Evolutionary conservation across 768 basidiomycete species (phyloP), one percentile per base, ranked within the genome.

Genomic region (Suillus cothurnatus): DNA sequence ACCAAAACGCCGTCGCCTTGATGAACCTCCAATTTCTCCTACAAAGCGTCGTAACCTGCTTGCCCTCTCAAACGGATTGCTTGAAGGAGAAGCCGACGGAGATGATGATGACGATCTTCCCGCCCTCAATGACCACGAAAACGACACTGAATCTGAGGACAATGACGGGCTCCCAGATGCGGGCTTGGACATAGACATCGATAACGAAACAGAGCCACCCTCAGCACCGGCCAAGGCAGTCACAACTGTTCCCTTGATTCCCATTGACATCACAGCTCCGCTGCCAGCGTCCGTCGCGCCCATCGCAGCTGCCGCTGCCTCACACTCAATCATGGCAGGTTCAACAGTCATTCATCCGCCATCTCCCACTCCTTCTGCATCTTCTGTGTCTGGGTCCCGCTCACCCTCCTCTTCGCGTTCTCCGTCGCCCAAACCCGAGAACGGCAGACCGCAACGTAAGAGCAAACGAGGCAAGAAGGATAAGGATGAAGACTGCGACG

Each of bases 311-410:
- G 78, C 79, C 6, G 81, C 78, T 0, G 79, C 82, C 7, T 77
- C 80, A 4, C 80, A 81, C n/a, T 82, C 84, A 15, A 84, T 83
- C 43, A 84, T 84, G 81, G 81, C 83, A 8, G 81, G 81, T 26
- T 77, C 82, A 1, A 69, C 75, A 14, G 73, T 81, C 56, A 66
- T 81, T 19, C 76, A 76, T 14, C 76, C 80, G 2, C 74, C 78
- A 6, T 81, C 83, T 0, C 78, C 81, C 2, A 70, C 78, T 1
- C 64, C 77, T 1, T 62, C 79, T 11, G 80, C 83, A 0, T 77
- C 81, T 2, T 71, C 79, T 9, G 61, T 77, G 3, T 79, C 81
- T 6, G 64, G 73, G 21, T 72, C 72, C 21, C 67, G 73, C 19
- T 76, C 77, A 19, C 74, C 77, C 1, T 78, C 82, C 17, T 72